phyloP scores from a whole-genome alignment of 2,329 filamentous ascomycete genomes.

The Hypoxylon sp. region DNA sequence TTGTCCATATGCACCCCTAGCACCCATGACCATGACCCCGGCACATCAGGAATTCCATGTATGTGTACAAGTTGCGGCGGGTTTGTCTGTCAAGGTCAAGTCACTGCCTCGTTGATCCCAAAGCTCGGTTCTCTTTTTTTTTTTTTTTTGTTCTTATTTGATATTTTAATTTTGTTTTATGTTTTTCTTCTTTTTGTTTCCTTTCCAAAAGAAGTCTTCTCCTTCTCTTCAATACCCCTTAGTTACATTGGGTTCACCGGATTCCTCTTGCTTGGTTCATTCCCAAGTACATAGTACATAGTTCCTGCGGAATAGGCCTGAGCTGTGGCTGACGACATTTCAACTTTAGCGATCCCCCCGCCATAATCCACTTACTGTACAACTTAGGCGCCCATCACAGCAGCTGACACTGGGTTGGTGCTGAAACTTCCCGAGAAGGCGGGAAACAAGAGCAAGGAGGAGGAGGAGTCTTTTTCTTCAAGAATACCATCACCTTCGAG shows the following conservation, averaged over 20 bases:
- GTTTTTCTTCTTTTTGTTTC: conserved; percentile 6
- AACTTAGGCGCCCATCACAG: conserved; percentile 12
- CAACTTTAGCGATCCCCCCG: conserved; percentile 22
- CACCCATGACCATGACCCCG: too few relatives aligned
- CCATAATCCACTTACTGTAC: conserved; percentile 19
- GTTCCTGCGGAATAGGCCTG: neutral
- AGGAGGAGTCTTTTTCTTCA: neutral
- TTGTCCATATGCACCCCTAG: neutral
- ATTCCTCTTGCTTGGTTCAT: conserved; percentile 2
- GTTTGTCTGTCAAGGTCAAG: conserved; percentile 7
- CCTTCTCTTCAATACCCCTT: conserved; percentile 10
- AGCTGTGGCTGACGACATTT: conserved; percentile 27
- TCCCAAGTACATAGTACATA: too few relatives aligned
- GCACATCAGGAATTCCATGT: neutral
- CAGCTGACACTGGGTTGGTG: neutral
- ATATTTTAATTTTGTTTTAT: too few relatives aligned
- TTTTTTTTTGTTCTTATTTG: conserved; percentile 7
- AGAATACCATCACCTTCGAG: neutral
- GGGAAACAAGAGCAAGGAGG: neutral
- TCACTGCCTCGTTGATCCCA: conserved; percentile 12
- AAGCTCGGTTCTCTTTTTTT: conserved; percentile 6
- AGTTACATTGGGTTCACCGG: neutral
- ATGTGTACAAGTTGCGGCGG: neutral
- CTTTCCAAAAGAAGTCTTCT: conserved; percentile 1
- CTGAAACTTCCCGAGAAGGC: conserved; percentile 6